Evolutionary conservation across 768 basidiomycete genomes (phyloP), one percentile per base, ranked within the genome.

Genomic region (Xerocomellus dryophilus): DNA sequence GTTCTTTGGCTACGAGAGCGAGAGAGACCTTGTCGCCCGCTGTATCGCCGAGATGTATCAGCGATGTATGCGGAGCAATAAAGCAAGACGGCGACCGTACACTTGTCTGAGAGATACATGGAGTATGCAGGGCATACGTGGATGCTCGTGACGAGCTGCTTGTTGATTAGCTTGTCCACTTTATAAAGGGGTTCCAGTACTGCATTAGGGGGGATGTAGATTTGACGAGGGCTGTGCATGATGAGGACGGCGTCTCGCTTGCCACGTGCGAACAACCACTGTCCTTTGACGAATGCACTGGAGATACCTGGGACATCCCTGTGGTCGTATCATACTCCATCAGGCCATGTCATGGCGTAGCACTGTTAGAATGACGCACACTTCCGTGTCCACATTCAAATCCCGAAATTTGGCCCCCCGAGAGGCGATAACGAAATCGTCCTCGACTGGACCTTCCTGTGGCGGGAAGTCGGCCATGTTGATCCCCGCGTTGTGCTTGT

Each of bases 201-300:
- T 3, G 59, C 56, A 0, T 61, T 48, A 2, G 47, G 54, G 1
- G 66, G 64, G 12, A 68, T 7, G 40, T 31, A 66, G 15, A 38
- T 47, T 35, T 51, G 49, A 4, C 62, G 68, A 11, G 74, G 71
- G 20, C 31, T 51, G 31, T 66, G 62, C 69, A 74, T 64, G 44
- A 71, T 59, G 18, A 74, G 56, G 35, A 74, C 25, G 20, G 71
- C 73, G 0, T 65, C 68, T 2, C 68, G 67, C 40, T 60, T 66
- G 20, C 59, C 51, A 11, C 42, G 44, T 25, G 62, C 51, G 21
- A 73, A 75, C 17, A 51, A 38, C 71, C 72, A 75, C 18, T 59
- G 58, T 20, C 64, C 70, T 47, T 68, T 73, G 45, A 73, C 32
- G 25, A 68, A 53, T 21, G 65, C 66, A 20, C 58, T 61, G 7